Evolutionary conservation across 73 alveolate genomes (phyloP).

Genomic region (Tetrahymena thermophila): DNA sequence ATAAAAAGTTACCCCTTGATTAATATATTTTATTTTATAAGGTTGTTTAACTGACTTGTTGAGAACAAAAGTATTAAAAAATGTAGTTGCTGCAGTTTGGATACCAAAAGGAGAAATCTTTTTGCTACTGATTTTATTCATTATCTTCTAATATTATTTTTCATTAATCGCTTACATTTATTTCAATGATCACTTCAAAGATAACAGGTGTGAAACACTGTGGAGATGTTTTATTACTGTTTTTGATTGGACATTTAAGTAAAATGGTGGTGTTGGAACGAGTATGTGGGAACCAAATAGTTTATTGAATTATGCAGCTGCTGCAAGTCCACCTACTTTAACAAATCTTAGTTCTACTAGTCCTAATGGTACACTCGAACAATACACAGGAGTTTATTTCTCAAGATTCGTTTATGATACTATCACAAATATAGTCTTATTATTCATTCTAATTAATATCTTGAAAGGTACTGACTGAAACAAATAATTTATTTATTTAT

Average conservation of each 20-base stretch:
- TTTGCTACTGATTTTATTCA: constrained; percentile 14
- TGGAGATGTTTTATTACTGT: constrained; percentile 31
- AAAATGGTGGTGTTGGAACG: constrained; percentile 41
- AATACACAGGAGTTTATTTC: background rate
- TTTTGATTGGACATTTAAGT: constrained; percentile 35
- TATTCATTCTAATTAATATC: constrained; percentile 27
- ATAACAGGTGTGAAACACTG: constrained; percentile 2
- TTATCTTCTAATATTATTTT: constrained; percentile 22
- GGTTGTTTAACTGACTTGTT: constrained; percentile 18
- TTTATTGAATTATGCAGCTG: background rate
- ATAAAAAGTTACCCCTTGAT: background rate
- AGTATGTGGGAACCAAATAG: constrained; percentile 6
- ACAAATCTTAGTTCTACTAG: background rate
- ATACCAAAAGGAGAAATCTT: constrained; percentile 16
- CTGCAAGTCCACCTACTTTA: background rate
- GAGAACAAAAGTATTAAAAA: constrained; percentile 13
- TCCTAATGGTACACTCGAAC: background rate
- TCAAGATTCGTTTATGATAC: constrained; percentile 35
- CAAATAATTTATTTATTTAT: no score
- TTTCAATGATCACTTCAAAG: constrained; percentile 15
- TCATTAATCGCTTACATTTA: constrained; percentile 11
- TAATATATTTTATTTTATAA: background rate
- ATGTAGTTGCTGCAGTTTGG: constrained; percentile 37
- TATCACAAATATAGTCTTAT: constrained; percentile 10
- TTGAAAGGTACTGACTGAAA: background rate